These are phyloP conservation scores for Saussurea involucrata DNA, from an alignment of 129 eudicot genomes.

Conservation along the genomic window DNA sequence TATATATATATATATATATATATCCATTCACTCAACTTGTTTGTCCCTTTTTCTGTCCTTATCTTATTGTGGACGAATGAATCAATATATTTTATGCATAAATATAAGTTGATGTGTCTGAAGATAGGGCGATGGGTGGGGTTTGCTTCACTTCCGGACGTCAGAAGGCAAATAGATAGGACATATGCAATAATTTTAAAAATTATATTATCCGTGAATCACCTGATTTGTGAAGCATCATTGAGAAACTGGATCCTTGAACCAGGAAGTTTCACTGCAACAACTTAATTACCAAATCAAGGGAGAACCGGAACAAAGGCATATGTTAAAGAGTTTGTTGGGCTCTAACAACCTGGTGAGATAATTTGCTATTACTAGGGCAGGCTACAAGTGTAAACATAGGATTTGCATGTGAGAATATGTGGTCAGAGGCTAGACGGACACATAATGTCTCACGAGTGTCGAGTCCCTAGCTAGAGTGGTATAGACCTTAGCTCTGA, in stretches of 20 bases:
- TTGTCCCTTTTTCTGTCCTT: slow-evolving; percentile 27
- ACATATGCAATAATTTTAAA: not conserved
- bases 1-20: too few relatives aligned
- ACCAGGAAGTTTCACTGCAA: not conserved
- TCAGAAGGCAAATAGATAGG: not conserved
- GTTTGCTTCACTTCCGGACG: not conserved
- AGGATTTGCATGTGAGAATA: too few relatives aligned
- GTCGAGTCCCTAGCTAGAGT: too few relatives aligned
- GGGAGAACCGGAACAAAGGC: not conserved
- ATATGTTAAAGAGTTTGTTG: too few relatives aligned
- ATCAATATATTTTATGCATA: not conserved
- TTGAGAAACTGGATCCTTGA: not conserved
- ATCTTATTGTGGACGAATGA: not conserved
- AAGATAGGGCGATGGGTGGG: slow-evolving; percentile 15
- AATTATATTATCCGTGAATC: not conserved
- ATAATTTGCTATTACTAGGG: too few relatives aligned
- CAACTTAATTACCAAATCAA: not conserved
- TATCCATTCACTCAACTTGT: slow-evolving; percentile 2
- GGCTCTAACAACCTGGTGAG: too few relatives aligned
- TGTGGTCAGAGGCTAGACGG: too few relatives aligned
- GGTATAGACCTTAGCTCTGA: too few relatives aligned
- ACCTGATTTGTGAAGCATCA: not conserved
- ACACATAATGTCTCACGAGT: too few relatives aligned
- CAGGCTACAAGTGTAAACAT: too few relatives aligned
- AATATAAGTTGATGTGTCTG: slow-evolving; percentile 8